A percentile compares a stretch with the other conserved stretches of the same genome.
Evolutionary conservation across 2,329 filamentous ascomycete species (phyloP).

Genomic region (Domatiomyces catenatus): DNA sequence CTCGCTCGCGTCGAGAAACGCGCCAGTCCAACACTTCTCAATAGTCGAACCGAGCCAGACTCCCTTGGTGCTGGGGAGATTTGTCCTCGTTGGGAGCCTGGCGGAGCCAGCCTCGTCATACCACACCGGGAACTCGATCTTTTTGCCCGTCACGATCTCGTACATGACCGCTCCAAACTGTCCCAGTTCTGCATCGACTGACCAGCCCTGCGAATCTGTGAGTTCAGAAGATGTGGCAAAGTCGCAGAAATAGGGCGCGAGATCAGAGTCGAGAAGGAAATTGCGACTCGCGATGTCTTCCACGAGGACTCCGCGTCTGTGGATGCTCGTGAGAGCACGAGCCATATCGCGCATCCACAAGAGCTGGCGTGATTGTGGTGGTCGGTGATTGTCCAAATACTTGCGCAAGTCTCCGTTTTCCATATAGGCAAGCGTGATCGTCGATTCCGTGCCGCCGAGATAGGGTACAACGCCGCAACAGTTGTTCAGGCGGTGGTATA

Average conservation of each 20-base stretch:
- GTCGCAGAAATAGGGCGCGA: conserved; percentile 20
- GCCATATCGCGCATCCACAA: conserved; percentile 8
- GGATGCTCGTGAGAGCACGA: conserved; percentile 5
- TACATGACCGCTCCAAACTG: conserved; percentile 21
- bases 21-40: too few relatives aligned
- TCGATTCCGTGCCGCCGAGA: background rate
- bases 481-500: conserved; percentile 2
- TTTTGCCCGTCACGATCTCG: conserved; percentile 17
- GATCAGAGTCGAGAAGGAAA: conserved; percentile 11
- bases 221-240: conserved; percentile 17
- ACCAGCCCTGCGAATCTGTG: conserved; percentile 18
- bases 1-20: too few relatives aligned
- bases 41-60: too few relatives aligned
- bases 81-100: background rate
- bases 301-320: conserved; percentile 7
- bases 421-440: conserved; percentile 7
- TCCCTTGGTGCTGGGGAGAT: too few relatives aligned
- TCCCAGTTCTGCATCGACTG: conserved; percentile 20
- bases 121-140: conserved; percentile 17
- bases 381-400: conserved; percentile 4
- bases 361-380: conserved; percentile 2
- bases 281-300: conserved; percentile 9
- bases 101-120: conserved; percentile 3
- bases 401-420: conserved; percentile 7
- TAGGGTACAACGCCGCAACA: conserved; percentile 1